Percentiles rank a stretch among this genome's conserved stretches.
Evolutionary conservation across 73 alveolate genomes (phyloP).

Genomic region (Paramecium pentaurelia): DNA sequence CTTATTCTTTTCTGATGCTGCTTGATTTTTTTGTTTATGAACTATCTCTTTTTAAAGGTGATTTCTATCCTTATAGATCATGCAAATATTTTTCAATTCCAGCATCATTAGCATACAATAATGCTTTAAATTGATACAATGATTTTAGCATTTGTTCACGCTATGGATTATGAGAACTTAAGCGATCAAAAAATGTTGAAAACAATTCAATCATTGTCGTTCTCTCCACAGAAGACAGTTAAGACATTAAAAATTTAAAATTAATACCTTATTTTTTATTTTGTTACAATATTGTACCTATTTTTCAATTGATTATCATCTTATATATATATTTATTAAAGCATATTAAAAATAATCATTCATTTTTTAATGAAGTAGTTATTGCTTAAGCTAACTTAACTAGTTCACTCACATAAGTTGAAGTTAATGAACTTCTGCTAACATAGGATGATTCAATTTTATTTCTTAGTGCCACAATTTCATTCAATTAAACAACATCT

Average conservation of each 20-base stretch:
- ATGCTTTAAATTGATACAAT: constrained; percentile 22
- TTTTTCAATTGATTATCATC: not conserved
- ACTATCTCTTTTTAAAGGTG: constrained; percentile 33
- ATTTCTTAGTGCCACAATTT: not conserved
- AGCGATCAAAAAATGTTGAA: constrained; percentile 51
- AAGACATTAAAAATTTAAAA: constrained; percentile 35
- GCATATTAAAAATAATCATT: not conserved
- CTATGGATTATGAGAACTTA: constrained; percentile 24
- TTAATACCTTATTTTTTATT: not conserved
- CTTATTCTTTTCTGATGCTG: not conserved
- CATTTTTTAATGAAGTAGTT: not conserved
- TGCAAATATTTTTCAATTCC: not conserved
- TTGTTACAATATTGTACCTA: not conserved
- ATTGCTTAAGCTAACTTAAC: constrained; percentile 40
- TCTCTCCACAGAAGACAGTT: constrained; percentile 60
- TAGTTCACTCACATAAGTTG: constrained; percentile 35
- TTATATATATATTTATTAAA: not conserved
- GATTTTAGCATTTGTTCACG: constrained; percentile 39
- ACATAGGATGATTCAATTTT: constrained; percentile 15
- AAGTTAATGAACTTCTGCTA: not conserved
- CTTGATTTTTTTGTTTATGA: constrained; percentile 44
- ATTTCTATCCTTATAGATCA: constrained; percentile 20
- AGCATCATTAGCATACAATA: constrained; percentile 18
- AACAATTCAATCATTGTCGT: constrained; percentile 39
- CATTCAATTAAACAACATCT: constrained; percentile 33